Conservation (phyloP, 805 yeast genomes). For the Clavispora carvajalis region DNA sequence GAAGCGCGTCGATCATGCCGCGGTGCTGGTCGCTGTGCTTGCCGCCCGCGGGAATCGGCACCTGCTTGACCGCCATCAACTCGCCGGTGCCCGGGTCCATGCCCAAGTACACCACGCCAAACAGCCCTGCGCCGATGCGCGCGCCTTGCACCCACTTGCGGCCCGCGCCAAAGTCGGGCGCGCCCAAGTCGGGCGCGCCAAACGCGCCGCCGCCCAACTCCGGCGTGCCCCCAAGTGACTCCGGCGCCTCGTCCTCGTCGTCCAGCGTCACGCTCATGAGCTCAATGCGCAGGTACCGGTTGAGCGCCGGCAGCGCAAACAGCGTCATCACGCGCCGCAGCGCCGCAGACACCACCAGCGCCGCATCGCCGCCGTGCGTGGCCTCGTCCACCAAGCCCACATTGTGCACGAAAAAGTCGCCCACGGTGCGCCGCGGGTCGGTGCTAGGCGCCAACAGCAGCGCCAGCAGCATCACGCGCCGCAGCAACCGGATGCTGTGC, state of each 20-base stretch:
- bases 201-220: background rate
- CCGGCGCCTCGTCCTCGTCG: constrained; percentile 8
- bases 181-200: constrained; percentile 1
- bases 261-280: constrained; percentile 14
- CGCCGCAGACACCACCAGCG: constrained; percentile 13
- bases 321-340: constrained; percentile 14
- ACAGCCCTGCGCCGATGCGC: constrained; percentile 89
- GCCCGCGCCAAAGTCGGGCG: constrained; percentile 6
- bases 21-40: constrained; percentile 24
- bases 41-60: constrained; percentile 52
- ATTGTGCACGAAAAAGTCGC: constrained; percentile 56
- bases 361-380: constrained; percentile 23
- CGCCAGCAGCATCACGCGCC: constrained; percentile 7
- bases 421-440: constrained; percentile 44
- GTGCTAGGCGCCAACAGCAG: constrained; percentile 7
- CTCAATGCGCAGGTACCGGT: constrained; percentile 44
- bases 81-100: constrained; percentile 91
- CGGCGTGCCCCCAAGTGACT: background rate
- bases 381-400: constrained; percentile 52
- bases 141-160: constrained; percentile 87
- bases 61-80: constrained; percentile 95
- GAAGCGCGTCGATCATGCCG: constrained; percentile 72
- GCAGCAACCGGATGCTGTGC: constrained; percentile 60
- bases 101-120: constrained; percentile 90
- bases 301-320: constrained; percentile 15